Percentiles rank a stretch among this genome's conserved stretches.
These are phyloP conservation scores for Cenchrus americanus DNA, from an alignment of 176 grass and related monocot genomes.

Conservation along the genomic window DNA sequence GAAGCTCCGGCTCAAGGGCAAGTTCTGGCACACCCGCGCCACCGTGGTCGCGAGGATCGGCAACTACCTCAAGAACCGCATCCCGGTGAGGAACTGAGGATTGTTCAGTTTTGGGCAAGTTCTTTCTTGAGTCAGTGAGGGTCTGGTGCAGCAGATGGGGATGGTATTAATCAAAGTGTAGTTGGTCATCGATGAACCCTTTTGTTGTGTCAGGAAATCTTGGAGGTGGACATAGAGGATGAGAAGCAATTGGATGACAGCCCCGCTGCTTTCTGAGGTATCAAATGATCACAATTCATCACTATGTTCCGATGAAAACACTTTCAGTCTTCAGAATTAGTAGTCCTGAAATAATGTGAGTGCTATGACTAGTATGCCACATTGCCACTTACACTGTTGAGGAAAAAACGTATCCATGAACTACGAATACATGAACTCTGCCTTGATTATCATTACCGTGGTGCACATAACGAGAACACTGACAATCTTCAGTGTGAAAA, in stretches of 20 bases:
- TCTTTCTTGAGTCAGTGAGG: neutral
- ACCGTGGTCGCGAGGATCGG: constrained; percentile 71
- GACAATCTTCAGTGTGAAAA: no score
- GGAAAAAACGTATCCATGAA: neutral
- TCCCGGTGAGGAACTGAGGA: constrained; percentile 58
- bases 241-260: constrained; percentile 90
- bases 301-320: no score
- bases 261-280: constrained; percentile 75
- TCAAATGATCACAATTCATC: neutral
- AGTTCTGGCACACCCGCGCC: constrained; percentile 84
- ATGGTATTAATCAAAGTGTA: neutral
- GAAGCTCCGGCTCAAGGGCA: constrained; percentile 81
- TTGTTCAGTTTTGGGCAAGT: neutral
- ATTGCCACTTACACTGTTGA: neutral
- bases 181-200: neutral
- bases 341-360: neutral
- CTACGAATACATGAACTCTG: neutral
- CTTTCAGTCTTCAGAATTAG: constrained; percentile 5
- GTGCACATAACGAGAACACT: no score
- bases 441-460: neutral
- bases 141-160: neutral
- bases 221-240: constrained; percentile 94
- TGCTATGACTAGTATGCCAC: neutral
- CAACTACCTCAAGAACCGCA: constrained; percentile 93
- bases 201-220: constrained; percentile 66